A percentile compares a stretch with the other conserved stretches of the same genome.
Evolutionary conservation across 768 basidiomycete species (phyloP).

Genomic region (Austroboletus eburneus): DNA sequence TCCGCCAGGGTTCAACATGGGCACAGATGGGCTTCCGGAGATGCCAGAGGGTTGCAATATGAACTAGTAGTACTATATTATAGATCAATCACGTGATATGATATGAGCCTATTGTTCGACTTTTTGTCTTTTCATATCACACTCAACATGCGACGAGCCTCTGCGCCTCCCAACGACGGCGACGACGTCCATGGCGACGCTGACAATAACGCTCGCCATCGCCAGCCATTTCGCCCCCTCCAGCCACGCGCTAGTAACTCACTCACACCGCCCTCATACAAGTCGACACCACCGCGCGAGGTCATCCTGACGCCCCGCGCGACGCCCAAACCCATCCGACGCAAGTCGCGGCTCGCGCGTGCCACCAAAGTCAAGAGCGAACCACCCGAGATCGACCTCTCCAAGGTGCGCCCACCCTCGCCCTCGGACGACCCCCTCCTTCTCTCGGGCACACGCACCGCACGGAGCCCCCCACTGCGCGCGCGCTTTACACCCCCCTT

Average conservation of each 20-base stretch:
- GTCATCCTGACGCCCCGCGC: constrained; percentile 41
- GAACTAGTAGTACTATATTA: neutral
- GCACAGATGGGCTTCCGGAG: constrained; percentile 50
- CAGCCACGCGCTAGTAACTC: constrained; percentile 30
- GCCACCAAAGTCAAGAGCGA: constrained; percentile 51
- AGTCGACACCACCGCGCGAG: constrained; percentile 70
- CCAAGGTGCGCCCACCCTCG: constrained; percentile 60
- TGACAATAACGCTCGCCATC: constrained; percentile 1
- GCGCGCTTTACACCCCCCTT: constrained; percentile 37
- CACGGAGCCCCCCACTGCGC: constrained; percentile 18
- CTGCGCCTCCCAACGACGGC: constrained; percentile 3
- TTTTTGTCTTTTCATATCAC: too few species aligned
- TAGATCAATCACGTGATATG: constrained; percentile 11
- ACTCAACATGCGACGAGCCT: constrained; percentile 23
- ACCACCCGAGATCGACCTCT: constrained; percentile 58
- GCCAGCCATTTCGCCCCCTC: constrained; percentile 19
- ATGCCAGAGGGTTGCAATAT: constrained; percentile 32
- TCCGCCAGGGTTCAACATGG: constrained; percentile 62
- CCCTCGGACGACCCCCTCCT: constrained; percentile 75
- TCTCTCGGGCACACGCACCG: constrained; percentile 37
- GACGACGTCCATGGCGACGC: neutral
- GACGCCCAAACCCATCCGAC: constrained; percentile 37
- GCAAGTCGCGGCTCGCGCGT: constrained; percentile 22
- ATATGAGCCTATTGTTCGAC: neutral
- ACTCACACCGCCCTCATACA: constrained; percentile 24